Base-by-base conservation (phyloP, 176 grass and related monocot genomes). In the Neostapfia colusana region DNA sequence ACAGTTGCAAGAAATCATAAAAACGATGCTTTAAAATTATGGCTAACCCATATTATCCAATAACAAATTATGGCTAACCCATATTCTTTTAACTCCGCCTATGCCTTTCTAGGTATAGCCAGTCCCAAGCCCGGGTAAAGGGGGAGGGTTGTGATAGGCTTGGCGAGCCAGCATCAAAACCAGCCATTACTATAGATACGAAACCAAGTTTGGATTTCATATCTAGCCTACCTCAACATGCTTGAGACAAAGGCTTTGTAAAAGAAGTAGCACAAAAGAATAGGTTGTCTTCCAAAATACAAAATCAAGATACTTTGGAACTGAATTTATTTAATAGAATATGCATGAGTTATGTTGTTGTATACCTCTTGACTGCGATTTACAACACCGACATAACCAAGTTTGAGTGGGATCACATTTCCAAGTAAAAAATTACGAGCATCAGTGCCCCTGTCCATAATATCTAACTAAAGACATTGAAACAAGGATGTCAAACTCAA, bases 391-490 rank as follows among this genome's bases (percentile, higher is more conserved):
- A 94, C 89, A 87, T 98, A 98, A 75, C 95, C 95, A 77, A 98
- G 87, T 53, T 79, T 82, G 20, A 98, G 87, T 56, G 95, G 95
- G 37, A 98, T 87, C 43, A 92, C 83, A 92, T 98, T 98, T 86
- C 95, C 95, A 38, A 90, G 77, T 53, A 98, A 88, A 76, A 98
- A 94, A 65, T 94, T 98, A 34, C 95, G 79, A 45, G 95, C 89
- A 92, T 98, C 89, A 57, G 95, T 92, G 39, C 95, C 95, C 85
- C 95, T 92, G 75, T 94, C 95, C 95, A 98, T 98, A 82, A 98
- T 98, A 87, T 98, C 95, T 88, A 98, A 82, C 89, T 94, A 89
- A 61, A 83, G 58, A 46, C 77, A 82, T 58, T 28, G 72, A 84
- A 85, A 69, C 16, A 48, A 89, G 37, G 49, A 65, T 78, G 76